Percentiles rank a stretch among this genome's conserved stretches.
Conservation (phyloP, 139 green algal genomes). For the Chlorella sp. region DNA sequence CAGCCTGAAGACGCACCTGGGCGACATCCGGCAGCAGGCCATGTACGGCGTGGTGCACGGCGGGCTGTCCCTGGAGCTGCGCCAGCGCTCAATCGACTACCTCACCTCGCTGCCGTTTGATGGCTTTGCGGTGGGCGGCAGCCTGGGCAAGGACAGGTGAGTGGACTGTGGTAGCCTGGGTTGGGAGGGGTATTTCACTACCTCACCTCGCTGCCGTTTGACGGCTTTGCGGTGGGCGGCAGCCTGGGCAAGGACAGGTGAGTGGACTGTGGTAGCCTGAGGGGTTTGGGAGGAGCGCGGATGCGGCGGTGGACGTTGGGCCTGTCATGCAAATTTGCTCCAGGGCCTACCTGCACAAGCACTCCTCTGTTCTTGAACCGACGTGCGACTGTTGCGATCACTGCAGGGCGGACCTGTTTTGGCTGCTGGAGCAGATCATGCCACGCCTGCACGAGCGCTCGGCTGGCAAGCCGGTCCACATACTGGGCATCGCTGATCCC, state of each 20-base stretch:
- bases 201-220: constrained; percentile 53
- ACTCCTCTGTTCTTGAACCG: neutral
- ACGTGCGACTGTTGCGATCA: too few species aligned
- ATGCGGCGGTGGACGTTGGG: too few species aligned
- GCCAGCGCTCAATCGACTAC: constrained; percentile 50
- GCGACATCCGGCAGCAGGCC: constrained; percentile 52
- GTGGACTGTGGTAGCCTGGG: too few species aligned
- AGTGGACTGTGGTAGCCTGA: too few species aligned
- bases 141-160: constrained; percentile 50
- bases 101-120: constrained; percentile 55
- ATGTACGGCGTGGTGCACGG: constrained; percentile 66
- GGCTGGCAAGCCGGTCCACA: constrained; percentile 44
- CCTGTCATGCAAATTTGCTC: too few species aligned
- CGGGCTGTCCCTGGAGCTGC: constrained; percentile 39
- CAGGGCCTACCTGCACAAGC: too few species aligned
- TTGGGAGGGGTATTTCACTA: too few species aligned
- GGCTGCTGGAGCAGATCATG: constrained; percentile 54
- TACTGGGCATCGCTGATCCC: constrained; percentile 63
- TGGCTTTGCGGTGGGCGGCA: constrained; percentile 60
- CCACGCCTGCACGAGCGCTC: constrained; percentile 32
- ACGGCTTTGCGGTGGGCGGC: constrained; percentile 62
- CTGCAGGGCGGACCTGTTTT: constrained; percentile 44
- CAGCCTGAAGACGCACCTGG: constrained; percentile 49
- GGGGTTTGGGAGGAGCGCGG: too few species aligned
- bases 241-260: constrained; percentile 52